Evolutionary conservation across 176 grass and related monocot genomes (phyloP).

Genomic region (Metroxylon sagu): DNA sequence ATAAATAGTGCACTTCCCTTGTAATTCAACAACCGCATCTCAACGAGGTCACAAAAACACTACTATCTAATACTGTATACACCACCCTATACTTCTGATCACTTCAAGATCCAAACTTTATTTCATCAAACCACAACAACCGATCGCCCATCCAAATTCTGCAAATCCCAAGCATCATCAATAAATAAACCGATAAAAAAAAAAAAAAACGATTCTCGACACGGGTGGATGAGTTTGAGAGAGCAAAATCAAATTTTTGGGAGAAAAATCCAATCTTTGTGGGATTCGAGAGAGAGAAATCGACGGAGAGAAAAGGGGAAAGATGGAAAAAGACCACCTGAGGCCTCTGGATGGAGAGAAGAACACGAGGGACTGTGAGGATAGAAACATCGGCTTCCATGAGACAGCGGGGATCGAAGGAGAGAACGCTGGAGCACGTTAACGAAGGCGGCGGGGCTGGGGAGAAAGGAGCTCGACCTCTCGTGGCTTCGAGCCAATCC

Average conservation of each 20-base stretch:
- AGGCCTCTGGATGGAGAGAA: slow-evolving; percentile 10
- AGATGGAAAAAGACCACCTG: background rate
- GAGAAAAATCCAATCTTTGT: slow-evolving; percentile 13
- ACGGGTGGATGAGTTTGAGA: background rate
- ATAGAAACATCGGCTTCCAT: slow-evolving; percentile 60
- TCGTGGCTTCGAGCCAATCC: no score
- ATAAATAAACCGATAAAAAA: slow-evolving; percentile 14
- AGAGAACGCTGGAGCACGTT: background rate
- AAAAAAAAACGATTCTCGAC: background rate
- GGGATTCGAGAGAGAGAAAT: background rate
- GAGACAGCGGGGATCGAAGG: slow-evolving; percentile 5
- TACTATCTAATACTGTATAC: background rate
- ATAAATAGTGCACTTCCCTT: slow-evolving; percentile 23
- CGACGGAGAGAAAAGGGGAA: background rate
- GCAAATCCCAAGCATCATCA: slow-evolving; percentile 26
- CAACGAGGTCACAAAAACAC: background rate
- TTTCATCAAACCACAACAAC: slow-evolving; percentile 1
- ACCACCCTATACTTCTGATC: slow-evolving; percentile 9
- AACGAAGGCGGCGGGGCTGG: background rate
- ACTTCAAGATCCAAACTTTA: slow-evolving; percentile 7
- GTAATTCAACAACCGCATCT: slow-evolving; percentile 9
- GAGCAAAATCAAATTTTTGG: background rate
- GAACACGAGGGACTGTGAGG: background rate
- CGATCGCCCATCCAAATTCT: slow-evolving; percentile 9
- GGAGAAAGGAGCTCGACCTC: no score